phyloP scores from a whole-genome alignment of 2,329 filamentous ascomycete species.

The Phaeophleospora eucalypticola region DNA sequence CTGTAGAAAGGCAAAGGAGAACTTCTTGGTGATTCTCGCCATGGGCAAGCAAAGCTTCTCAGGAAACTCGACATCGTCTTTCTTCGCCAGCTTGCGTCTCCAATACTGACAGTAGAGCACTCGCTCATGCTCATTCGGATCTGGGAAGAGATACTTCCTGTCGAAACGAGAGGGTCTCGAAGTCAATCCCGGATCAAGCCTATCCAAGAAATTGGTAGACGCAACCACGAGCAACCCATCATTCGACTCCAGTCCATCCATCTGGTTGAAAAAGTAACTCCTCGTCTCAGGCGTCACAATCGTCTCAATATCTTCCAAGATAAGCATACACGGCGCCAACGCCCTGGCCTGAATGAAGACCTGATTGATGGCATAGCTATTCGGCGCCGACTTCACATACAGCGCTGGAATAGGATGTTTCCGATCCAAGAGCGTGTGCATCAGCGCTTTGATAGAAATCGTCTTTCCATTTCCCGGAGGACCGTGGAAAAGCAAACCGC shows the following conservation, averaged over 20 bases:
- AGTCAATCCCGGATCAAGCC: conserved; percentile 58
- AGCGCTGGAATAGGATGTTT: conserved; percentile 36
- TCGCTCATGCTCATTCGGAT: conserved; percentile 48
- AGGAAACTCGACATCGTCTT: conserved; percentile 57
- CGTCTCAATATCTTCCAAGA: conserved; percentile 69
- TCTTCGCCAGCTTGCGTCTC: conserved; percentile 54
- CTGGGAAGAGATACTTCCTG: conserved; percentile 61
- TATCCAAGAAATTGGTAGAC: conserved; percentile 50
- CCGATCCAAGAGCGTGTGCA: conserved; percentile 37
- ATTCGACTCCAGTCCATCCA: conserved; percentile 65
- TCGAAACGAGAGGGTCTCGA: conserved; percentile 65
- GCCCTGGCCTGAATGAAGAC: conserved; percentile 59
- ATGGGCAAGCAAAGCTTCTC: conserved; percentile 54
- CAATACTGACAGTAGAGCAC: conserved; percentile 60
- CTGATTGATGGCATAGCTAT: conserved; percentile 42
- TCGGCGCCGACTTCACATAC: conserved; percentile 37
- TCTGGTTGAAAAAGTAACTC: conserved; percentile 67
- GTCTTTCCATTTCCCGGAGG: conserved; percentile 42
- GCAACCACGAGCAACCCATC: conserved; percentile 62
- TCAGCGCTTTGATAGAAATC: conserved; percentile 39
- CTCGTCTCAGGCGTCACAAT: conserved; percentile 59
- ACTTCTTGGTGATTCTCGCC: conserved; percentile 57
- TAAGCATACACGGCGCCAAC: conserved; percentile 63
- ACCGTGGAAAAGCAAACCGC: conserved; percentile 36
- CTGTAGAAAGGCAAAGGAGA: conserved; percentile 67